These are phyloP conservation scores for Fraxinus sp. DNA, from an alignment of 305 asterid species.

Conservation along the genomic window DNA sequence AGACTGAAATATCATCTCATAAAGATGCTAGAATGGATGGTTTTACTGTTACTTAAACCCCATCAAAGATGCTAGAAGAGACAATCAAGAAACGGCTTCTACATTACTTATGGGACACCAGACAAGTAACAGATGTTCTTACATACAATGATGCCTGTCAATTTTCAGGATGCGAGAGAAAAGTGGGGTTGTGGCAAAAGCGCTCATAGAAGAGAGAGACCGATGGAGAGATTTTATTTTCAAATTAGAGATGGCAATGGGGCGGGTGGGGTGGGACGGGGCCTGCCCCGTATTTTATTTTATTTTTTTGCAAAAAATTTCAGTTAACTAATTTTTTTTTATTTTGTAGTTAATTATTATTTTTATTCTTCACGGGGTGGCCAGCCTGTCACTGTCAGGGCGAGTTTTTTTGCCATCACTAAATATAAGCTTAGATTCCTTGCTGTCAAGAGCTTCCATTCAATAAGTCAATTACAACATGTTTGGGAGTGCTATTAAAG, in stretches of 20 bases:
- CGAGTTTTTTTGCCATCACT: no score
- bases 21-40: background rate
- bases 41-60: background rate
- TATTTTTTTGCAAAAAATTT: no score
- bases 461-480: background rate
- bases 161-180: background rate
- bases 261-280: no score
- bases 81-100: background rate
- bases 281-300: no score
- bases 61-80: background rate
- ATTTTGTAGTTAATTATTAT: no score
- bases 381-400: no score
- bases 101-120: background rate
- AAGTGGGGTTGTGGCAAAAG: background rate
- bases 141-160: background rate
- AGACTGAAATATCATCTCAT: background rate
- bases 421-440: background rate
- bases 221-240: background rate
- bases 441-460: background rate
- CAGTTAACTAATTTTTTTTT: no score
- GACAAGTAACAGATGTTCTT: background rate
- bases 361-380: no score
- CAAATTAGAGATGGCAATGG: background rate
- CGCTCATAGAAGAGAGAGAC: background rate
- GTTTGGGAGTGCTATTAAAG: background rate